Conservation (phyloP, 2,329 filamentous ascomycete species). For the Eurotiales sp. region DNA sequence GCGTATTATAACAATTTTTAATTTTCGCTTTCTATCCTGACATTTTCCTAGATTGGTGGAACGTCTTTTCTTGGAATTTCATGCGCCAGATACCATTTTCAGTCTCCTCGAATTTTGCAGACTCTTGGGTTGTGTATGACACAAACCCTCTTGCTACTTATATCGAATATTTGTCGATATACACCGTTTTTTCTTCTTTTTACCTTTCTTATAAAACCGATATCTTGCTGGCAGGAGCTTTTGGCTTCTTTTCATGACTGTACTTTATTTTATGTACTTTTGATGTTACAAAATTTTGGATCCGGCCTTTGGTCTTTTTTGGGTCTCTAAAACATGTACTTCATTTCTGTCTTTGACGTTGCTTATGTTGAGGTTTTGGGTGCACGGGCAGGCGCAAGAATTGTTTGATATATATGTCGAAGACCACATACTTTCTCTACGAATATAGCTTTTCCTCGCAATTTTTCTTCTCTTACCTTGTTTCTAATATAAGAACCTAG, state of each 20-base stretch:
- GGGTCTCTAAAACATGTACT: background rate
- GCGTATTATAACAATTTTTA: background rate
- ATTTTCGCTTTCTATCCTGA: background rate
- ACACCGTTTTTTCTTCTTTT: background rate
- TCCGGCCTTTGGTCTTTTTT: background rate
- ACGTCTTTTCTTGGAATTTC: background rate
- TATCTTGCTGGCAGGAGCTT: background rate
- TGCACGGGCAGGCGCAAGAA: slow-evolving; percentile 7
- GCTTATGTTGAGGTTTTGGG: background rate
- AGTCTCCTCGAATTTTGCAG: background rate
- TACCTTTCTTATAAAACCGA: background rate
- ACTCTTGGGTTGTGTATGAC: background rate
- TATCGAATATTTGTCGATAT: background rate
- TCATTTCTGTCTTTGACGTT: background rate
- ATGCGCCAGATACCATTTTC: background rate
- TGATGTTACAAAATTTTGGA: background rate
- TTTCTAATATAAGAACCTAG: background rate
- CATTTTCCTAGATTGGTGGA: background rate
- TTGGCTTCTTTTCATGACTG: background rate
- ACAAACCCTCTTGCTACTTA: background rate
- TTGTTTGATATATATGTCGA: slow-evolving; percentile 1
- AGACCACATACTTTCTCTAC: background rate
- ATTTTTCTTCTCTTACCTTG: background rate
- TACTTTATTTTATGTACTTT: background rate
- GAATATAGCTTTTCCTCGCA: background rate